Conservation (phyloP, 2,329 filamentous ascomycete genomes). For the Monosporascus sp. region DNA sequence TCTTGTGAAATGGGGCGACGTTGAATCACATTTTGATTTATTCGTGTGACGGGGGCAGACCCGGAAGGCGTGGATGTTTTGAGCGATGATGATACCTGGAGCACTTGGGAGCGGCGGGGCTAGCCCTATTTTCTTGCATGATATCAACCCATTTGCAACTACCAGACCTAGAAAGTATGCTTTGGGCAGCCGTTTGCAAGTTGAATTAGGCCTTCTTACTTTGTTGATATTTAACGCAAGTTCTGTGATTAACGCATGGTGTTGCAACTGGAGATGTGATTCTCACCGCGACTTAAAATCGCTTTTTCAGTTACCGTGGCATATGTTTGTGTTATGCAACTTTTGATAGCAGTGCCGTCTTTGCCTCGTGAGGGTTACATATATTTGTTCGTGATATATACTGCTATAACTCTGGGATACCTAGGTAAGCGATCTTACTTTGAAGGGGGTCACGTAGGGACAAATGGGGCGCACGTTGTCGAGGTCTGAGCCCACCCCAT, state of each 20-base stretch:
- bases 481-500: too few relatives aligned
- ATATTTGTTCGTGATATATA: too few relatives aligned
- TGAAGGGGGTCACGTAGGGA: too few relatives aligned
- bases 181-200: not conserved
- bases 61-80: not conserved
- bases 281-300: too few relatives aligned
- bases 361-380: too few relatives aligned
- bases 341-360: too few relatives aligned
- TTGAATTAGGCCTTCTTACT: not conserved
- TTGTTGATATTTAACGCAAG: not conserved
- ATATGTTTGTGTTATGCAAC: too few relatives aligned
- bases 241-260: not conserved
- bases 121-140: not conserved
- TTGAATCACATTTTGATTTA: slow-evolving; percentile 23
- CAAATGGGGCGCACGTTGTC: too few relatives aligned
- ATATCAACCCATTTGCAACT: not conserved
- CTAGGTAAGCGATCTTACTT: too few relatives aligned
- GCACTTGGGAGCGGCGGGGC: not conserved
- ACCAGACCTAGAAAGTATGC: not conserved
- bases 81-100: not conserved
- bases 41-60: slow-evolving; percentile 10
- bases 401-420: too few relatives aligned
- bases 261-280: not conserved
- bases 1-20: slow-evolving; percentile 33
- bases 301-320: too few relatives aligned